Conservation (phyloP, 2,329 filamentous ascomycete genomes). For the Beauveria scarabaeidicola region DNA sequence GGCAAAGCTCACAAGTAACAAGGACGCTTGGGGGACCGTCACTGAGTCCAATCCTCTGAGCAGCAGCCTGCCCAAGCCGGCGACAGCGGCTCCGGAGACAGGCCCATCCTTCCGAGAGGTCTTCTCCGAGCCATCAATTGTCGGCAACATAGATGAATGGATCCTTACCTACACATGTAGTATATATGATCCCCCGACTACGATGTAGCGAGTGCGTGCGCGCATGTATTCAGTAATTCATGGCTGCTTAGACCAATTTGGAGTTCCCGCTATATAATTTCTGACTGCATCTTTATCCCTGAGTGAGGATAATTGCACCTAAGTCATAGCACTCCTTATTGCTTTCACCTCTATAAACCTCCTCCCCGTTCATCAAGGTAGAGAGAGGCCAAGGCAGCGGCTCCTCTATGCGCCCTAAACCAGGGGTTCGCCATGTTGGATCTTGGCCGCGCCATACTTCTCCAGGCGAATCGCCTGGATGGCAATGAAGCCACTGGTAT, state of each 20-base stretch:
- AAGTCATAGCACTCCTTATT: constrained; percentile 9
- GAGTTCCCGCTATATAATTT: constrained; percentile 2
- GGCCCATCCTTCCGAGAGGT: too few relatives aligned
- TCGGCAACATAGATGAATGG: too few relatives aligned
- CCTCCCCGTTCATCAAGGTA: constrained; percentile 6
- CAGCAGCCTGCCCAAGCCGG: too few relatives aligned
- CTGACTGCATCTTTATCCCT: constrained; percentile 2
- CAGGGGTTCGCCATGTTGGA: constrained; percentile 31
- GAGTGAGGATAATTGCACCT: not conserved
- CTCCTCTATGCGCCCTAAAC: not conserved
- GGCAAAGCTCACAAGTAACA: too few relatives aligned
- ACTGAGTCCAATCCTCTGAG: too few relatives aligned
- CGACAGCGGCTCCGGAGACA: too few relatives aligned
- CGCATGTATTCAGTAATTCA: constrained; percentile 6
- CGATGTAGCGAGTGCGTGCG: not conserved
- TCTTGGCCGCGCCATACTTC: constrained; percentile 32
- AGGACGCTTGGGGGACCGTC: too few relatives aligned
- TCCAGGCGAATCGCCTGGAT: constrained; percentile 60
- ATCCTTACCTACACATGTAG: too few relatives aligned
- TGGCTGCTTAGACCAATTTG: constrained; percentile 6
- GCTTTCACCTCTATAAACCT: constrained; percentile 4
- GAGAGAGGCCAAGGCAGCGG: constrained; percentile 1
- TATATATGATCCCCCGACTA: not conserved
- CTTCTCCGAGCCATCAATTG: too few relatives aligned
- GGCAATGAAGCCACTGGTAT: constrained; percentile 56